A percentile compares a stretch with the other conserved stretches of the same genome.
Evolutionary conservation across 1,284 basidiomycete genomes (phyloP).

Genomic region (Cystobasidium slooffiae): DNA sequence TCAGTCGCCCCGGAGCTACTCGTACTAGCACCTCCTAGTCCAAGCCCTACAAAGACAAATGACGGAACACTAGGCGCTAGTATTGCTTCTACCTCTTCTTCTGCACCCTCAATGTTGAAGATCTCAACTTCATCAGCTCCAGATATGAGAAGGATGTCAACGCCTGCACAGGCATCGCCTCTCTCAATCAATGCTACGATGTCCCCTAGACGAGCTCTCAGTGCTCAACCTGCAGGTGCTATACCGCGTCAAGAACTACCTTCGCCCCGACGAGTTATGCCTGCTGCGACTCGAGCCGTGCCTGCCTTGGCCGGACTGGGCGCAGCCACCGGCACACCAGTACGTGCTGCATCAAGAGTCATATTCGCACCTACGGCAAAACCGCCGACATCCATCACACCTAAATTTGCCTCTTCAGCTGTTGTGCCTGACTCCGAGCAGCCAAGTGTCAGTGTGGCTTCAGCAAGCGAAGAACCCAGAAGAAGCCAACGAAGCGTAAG

Average conservation of each 20-base stretch:
- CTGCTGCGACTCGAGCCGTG: neutral
- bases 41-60: neutral
- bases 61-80: neutral
- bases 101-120: neutral
- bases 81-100: neutral
- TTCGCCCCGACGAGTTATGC: conserved; percentile 4
- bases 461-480: neutral
- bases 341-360: neutral
- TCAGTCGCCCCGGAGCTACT: conserved; percentile 31
- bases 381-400: neutral
- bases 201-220: conserved; percentile 9
- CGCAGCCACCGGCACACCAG: neutral
- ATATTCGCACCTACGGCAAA: neutral
- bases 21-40: conserved; percentile 24
- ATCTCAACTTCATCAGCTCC: conserved; percentile 16
- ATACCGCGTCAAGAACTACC: conserved; percentile 4
- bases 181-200: neutral
- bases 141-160: neutral
- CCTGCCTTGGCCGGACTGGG: neutral
- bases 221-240: conserved; percentile 15
- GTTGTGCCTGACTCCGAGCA: neutral
- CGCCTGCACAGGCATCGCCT: neutral
- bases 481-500: conserved; percentile 31
- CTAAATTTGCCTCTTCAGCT: neutral
- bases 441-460: neutral